Base-by-base conservation (phyloP, 345 rosid genomes). In the Conringia planisiliqua region DNA sequence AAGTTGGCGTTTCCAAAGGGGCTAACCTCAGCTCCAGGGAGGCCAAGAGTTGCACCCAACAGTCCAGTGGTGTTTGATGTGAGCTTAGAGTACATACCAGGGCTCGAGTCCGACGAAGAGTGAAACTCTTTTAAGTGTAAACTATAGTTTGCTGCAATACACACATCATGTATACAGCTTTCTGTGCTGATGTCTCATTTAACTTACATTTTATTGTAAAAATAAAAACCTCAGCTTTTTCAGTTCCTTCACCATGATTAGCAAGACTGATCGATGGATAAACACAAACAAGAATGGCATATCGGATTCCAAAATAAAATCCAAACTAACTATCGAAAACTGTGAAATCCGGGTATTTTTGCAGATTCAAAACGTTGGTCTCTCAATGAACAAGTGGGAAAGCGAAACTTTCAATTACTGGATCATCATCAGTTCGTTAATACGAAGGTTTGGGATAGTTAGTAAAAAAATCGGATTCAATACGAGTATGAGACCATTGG, bases 1-100 rank as follows among this genome's bases (percentile, higher is more conserved):
- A 51, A 95, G 99, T 55, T 95, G 89, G 97, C 99, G 14, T 92
- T 95, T 72, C 97, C 99, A 1, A 95, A 86, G 81, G 97, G 99
- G 55, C 83, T 95, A 42, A 40, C 60, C 58, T 95, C 97, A 5
- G 99, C 99, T 73, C 99, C 97, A 32, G 96, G 97, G 80, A 89
- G 99, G 81, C 97, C 97, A 0, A 89, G 99, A 82, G 99, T 95
- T 67, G 89, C 97, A 35, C 84, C 99, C 6, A 95, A 75, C 71
- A 91, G 96, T 74, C 93, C 97, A 7, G 93, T 90, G 10, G 68
- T 91, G 42, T 94, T 94, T 22, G 99, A 94, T 10, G 96, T 95
- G 78, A 89, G 97, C 72, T 87, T 95, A 85, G 97, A 90, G 68
- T 92, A 86, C 68, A 84, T 92, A 54, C 97, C 99, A 11, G 99